Evolutionary conservation across 1,139 yeast species (phyloP).

Genomic region (Yamadazyma songkhlaensis): DNA sequence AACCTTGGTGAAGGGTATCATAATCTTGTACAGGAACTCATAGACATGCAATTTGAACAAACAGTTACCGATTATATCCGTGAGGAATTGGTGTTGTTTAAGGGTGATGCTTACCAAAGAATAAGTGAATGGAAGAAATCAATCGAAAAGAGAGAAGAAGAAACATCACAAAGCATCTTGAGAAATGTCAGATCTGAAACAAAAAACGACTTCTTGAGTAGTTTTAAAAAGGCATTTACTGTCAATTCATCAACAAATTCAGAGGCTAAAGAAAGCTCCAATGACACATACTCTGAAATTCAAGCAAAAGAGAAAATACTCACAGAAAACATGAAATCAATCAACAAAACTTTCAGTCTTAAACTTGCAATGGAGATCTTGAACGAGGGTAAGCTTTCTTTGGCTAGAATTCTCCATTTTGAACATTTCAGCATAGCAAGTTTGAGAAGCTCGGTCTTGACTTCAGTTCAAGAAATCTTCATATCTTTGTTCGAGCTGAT

Average conservation of each 20-base stretch:
- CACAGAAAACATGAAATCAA: conserved; percentile 42
- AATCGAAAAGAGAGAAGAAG: conserved; percentile 37
- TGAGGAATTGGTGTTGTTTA: conserved; percentile 38
- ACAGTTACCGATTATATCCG: conserved; percentile 49
- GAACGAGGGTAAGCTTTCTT: conserved; percentile 36
- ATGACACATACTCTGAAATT: conserved; percentile 33
- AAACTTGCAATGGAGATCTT: conserved; percentile 37
- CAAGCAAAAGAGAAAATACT: conserved; percentile 45
- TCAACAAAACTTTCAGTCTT: conserved; percentile 40
- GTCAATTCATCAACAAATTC: conserved; percentile 26
- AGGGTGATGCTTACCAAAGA: conserved; percentile 22
- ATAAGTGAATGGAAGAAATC: conserved; percentile 35
- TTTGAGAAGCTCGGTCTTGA: conserved; percentile 27
- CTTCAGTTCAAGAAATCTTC: conserved; percentile 56
- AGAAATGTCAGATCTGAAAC: conserved; percentile 41
- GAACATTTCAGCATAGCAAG: conserved; percentile 33
- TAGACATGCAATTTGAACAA: conserved; percentile 50
- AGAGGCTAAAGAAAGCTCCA: conserved; percentile 14
- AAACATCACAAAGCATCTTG: conserved; percentile 37
- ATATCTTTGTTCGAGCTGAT: conserved; percentile 61
- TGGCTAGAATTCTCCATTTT: conserved; percentile 33
- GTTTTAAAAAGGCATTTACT: conserved; percentile 61
- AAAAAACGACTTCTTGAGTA: conserved; percentile 47
- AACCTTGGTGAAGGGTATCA: conserved; percentile 37
- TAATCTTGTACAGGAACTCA: conserved; percentile 32